Conservation (phyloP, 176 grass and related monocot genomes). For the Triticum monococcum region DNA sequence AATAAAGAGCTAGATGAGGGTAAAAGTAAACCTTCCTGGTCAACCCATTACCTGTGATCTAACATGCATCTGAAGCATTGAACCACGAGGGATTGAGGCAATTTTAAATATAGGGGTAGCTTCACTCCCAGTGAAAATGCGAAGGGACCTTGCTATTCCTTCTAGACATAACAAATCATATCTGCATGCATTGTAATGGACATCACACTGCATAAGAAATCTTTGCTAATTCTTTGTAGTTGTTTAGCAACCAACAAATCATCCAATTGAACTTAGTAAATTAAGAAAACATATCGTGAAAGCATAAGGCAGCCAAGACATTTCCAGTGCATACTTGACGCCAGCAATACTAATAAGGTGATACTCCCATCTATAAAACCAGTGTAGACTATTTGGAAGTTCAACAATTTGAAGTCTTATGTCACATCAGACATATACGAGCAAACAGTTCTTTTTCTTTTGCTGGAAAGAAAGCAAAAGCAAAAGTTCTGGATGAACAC, state of each 20-base stretch:
- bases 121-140: conserved; percentile 72
- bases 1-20: background rate
- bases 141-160: conserved; percentile 79
- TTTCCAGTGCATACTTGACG: background rate
- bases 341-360: background rate
- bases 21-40: background rate
- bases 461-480: background rate
- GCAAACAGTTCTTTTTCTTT: background rate
- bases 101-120: conserved; percentile 57
- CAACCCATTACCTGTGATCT: conserved; percentile 61
- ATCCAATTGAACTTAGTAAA: background rate
- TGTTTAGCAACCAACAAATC: background rate
- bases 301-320: conserved; percentile 13
- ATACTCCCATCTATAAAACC: background rate
- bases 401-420: background rate
- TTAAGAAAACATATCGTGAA: background rate
- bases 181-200: conserved; percentile 37
- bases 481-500: background rate
- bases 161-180: conserved; percentile 96
- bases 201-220: conserved; percentile 22
- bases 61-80: conserved; percentile 76
- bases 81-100: conserved; percentile 41
- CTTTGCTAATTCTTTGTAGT: background rate
- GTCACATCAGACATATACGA: background rate
- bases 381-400: background rate